Conservation (phyloP, 805 yeast species). For the Lipomyces starkeyi region DNA sequence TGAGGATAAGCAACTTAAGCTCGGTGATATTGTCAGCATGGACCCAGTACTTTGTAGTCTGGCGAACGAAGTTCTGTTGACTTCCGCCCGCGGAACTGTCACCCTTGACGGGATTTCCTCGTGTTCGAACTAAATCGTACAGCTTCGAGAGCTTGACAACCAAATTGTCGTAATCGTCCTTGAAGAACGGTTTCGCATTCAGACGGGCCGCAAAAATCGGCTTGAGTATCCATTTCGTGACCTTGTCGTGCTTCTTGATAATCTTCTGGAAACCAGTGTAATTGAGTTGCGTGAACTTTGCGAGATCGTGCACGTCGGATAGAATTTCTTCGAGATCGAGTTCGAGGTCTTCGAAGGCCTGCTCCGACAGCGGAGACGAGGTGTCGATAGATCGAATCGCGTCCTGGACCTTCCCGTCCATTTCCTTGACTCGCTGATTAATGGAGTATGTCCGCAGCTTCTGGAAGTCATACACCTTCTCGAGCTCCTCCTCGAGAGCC, state of each 20-base stretch:
- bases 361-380: conserved; percentile 58
- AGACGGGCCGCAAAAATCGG: conserved; percentile 94
- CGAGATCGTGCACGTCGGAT: conserved; percentile 96
- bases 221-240: conserved; percentile 76
- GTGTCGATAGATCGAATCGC: conserved; percentile 52
- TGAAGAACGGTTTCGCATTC: conserved; percentile 93
- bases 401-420: conserved; percentile 69
- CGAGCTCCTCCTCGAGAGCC: conserved; percentile 79
- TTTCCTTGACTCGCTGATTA: conserved; percentile 80
- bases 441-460: conserved; percentile 87
- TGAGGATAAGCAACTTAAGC: conserved; percentile 85
- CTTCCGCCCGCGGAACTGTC: conserved; percentile 98
- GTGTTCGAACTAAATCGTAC: conserved; percentile 91
- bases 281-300: conserved; percentile 89
- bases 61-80: conserved; percentile 97
- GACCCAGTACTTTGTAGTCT: conserved; percentile 99
- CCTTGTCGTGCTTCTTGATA: conserved; percentile 94
- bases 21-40: conserved; percentile 98
- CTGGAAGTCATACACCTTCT: conserved; percentile 91
- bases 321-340: conserved; percentile 83
- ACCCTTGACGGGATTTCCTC: conserved; percentile 94
- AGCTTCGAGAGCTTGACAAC: conserved; percentile 87
- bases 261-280: conserved; percentile 98
- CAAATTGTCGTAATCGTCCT: conserved; percentile 87
- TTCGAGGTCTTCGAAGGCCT: conserved; percentile 75